These are phyloP conservation scores for Metschnikowia corniflorae DNA, from an alignment of 805 yeast species.

Conservation along the genomic window DNA sequence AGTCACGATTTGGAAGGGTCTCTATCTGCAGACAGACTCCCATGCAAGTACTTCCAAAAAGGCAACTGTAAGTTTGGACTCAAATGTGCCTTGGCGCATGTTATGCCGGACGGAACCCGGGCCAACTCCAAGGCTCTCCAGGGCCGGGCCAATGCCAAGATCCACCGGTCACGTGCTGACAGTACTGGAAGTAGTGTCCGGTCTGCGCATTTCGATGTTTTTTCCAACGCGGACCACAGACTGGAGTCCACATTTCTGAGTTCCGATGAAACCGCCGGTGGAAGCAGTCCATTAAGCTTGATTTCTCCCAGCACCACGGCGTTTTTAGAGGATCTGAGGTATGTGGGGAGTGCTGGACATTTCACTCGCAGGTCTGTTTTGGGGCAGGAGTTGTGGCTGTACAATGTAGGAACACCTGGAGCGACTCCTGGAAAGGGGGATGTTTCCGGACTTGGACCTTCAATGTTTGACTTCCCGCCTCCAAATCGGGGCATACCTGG, in stretches of 20 bases:
- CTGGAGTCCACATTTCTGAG: no score
- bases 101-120: slow-evolving; percentile 83
- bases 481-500: no score
- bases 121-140: slow-evolving; percentile 53
- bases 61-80: slow-evolving; percentile 97
- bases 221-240: no score
- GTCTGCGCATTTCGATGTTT: no score
- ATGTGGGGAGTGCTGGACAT: not conserved
- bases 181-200: no score
- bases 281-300: slow-evolving; percentile 1
- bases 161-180: no score
- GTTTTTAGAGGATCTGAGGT: slow-evolving; percentile 3
- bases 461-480: no score
- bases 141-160: no score
- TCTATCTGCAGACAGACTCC: slow-evolving; percentile 50
- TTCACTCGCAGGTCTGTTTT: not conserved
- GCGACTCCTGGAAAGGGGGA: no score
- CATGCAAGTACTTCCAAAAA: slow-evolving; percentile 91
- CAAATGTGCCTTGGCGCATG: slow-evolving; percentile 92
- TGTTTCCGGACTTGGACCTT: no score
- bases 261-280: not conserved
- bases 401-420: not conserved
- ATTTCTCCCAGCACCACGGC: slow-evolving; percentile 8
- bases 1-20: slow-evolving; percentile 67
- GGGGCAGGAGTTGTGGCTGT: not conserved